Evolutionary conservation across 1,284 basidiomycete genomes (phyloP).

Genomic region (Salmacisia buchloeana): DNA sequence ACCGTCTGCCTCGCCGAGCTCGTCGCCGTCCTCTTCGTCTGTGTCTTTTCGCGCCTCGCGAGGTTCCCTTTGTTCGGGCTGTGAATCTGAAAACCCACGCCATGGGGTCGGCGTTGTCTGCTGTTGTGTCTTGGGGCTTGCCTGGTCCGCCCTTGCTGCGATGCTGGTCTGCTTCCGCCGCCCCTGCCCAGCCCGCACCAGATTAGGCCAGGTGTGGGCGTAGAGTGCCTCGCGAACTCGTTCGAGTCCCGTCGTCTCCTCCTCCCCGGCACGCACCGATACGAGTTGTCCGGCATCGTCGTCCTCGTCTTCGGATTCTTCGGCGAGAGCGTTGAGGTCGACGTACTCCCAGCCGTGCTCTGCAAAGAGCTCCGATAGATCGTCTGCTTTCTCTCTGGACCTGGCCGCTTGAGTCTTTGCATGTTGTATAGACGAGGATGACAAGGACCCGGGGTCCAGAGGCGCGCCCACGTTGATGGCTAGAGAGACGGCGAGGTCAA

Average conservation of each 20-base stretch:
- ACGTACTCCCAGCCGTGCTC: constrained; percentile 40
- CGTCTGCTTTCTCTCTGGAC: constrained; percentile 8
- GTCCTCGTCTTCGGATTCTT: constrained; percentile 16
- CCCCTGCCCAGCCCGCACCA: constrained; percentile 21
- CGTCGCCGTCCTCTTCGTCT: not conserved
- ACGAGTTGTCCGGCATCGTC: not conserved
- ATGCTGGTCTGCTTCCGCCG: not conserved
- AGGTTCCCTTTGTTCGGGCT: too few species aligned
- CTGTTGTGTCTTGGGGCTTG: not conserved
- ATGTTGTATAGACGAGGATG: not conserved
- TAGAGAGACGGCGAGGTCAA: constrained; percentile 19
- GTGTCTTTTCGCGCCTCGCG: too few species aligned
- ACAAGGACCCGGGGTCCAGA: constrained; percentile 13
- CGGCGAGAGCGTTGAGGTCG: constrained; percentile 12
- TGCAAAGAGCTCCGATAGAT: constrained; percentile 29
- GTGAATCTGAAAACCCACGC: not conserved
- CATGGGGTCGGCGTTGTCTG: not conserved
- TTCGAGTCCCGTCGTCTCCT: constrained; percentile 29
- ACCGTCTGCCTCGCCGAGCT: not conserved
- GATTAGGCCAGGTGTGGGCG: constrained; percentile 37
- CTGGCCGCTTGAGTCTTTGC: too few species aligned
- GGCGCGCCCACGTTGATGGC: constrained; percentile 12
- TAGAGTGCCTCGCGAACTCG: constrained; percentile 34
- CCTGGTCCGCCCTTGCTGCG: not conserved
- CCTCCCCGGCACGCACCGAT: constrained; percentile 5